Evolutionary conservation across 148 eudicot species (phyloP).

Genomic region (Dianthus caryophyllus): DNA sequence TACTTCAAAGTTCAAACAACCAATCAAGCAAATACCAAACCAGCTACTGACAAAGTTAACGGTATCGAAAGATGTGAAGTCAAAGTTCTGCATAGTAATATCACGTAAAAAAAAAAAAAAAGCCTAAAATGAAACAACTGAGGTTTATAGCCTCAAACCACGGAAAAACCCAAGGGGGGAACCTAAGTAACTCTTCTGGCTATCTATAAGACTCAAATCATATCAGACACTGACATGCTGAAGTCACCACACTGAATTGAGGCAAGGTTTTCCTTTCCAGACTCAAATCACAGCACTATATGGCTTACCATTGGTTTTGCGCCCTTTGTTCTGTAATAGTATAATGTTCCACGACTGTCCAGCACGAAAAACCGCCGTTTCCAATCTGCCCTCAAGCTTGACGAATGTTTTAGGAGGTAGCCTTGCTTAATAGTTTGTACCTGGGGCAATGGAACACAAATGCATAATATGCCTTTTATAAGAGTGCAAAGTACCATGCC

Average conservation of each 20-base stretch:
- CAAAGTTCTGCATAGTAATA: background rate
- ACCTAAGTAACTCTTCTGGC: background rate
- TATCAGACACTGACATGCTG: slow-evolving; percentile 3
- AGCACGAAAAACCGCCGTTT: slow-evolving; percentile 93
- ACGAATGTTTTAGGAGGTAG: slow-evolving; percentile 83
- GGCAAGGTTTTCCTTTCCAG: background rate
- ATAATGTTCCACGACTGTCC: slow-evolving; percentile 80
- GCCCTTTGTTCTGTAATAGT: slow-evolving; percentile 59
- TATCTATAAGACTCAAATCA: background rate
- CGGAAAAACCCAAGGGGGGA: background rate
- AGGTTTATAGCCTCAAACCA: background rate
- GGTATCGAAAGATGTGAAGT: background rate
- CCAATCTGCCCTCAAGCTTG: slow-evolving; percentile 90
- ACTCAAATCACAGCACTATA: background rate
- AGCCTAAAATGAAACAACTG: slow-evolving; percentile 1
- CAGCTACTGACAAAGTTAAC: background rate
- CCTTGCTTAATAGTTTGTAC: slow-evolving; percentile 93
- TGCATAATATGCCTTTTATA: background rate
- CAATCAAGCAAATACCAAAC: background rate
- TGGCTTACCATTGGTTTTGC: slow-evolving; percentile 55
- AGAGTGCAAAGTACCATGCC: background rate
- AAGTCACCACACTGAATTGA: background rate
- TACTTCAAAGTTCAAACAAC: no score
- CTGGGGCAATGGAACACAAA: slow-evolving; percentile 32
- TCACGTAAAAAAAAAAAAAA: no score